These are phyloP conservation scores for Acorus calamus DNA, from an alignment of 106 monocot species.

Conservation along the genomic window DNA sequence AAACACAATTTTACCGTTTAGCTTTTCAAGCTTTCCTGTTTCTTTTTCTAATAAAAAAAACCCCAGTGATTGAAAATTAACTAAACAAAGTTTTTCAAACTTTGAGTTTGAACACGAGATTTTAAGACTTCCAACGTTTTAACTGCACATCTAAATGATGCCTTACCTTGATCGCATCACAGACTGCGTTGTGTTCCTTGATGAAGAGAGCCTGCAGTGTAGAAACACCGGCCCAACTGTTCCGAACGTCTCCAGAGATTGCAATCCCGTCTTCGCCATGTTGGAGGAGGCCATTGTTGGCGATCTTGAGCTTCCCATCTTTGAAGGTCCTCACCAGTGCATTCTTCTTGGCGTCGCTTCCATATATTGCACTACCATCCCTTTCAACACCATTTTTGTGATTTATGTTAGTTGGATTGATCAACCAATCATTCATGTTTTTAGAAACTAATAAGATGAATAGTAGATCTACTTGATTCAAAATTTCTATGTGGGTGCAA, in stretches of 20 bases:
- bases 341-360: conserved; percentile 4
- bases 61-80: not conserved
- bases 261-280: conserved; percentile 24
- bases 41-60: not conserved
- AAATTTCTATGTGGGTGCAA: too few relatives aligned
- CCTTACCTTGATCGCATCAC: conserved; percentile 59
- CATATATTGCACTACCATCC: conserved; percentile 57
- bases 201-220: conserved; percentile 47
- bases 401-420: too few relatives aligned
- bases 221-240: conserved; percentile 61
- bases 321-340: conserved; percentile 19
- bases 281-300: conserved; percentile 26
- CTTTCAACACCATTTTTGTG: conserved; percentile 5
- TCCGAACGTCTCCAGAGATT: conserved; percentile 41
- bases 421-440: too few relatives aligned
- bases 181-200: conserved; percentile 54
- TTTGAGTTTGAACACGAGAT: too few relatives aligned
- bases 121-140: too few relatives aligned
- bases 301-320: conserved; percentile 46
- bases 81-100: not conserved
- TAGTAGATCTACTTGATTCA: too few relatives aligned
- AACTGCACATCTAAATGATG: too few relatives aligned
- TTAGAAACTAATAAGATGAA: too few relatives aligned
- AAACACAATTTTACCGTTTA: too few relatives aligned
- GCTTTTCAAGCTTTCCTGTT: too few relatives aligned